These are phyloP conservation scores for Mycena floridula DNA, from an alignment of 768 basidiomycete species.

Conservation along the genomic window DNA sequence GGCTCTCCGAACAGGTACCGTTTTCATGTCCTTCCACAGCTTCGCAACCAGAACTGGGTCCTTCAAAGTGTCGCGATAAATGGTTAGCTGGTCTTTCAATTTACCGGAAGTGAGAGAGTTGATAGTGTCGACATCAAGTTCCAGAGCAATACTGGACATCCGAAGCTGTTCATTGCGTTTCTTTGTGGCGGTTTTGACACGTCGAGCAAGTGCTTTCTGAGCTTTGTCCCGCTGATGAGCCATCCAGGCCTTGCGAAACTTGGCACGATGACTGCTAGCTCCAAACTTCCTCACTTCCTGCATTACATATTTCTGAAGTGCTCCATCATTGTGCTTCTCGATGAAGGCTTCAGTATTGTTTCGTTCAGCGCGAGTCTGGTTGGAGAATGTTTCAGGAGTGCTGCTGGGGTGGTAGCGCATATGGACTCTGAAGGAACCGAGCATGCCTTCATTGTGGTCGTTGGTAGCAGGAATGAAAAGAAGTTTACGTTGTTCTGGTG, in stretches of 20 bases:
- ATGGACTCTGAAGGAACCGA: slow-evolving; percentile 7
- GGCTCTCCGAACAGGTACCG: too few species aligned
- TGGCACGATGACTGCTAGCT: slow-evolving; percentile 3
- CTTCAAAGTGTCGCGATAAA: slow-evolving; percentile 5
- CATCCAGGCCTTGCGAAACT: not conserved
- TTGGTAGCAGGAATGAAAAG: slow-evolving; percentile 14
- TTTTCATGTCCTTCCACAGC: too few species aligned
- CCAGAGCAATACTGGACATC: slow-evolving; percentile 4
- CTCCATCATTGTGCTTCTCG: slow-evolving; percentile 6
- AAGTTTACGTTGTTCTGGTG: slow-evolving; percentile 7
- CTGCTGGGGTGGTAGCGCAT: slow-evolving; percentile 2
- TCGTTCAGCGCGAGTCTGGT: slow-evolving; percentile 6
- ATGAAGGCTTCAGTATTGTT: slow-evolving; percentile 15
- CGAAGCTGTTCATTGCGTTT: slow-evolving; percentile 5
- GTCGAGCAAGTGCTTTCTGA: slow-evolving; percentile 2
- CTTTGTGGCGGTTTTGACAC: slow-evolving; percentile 2
- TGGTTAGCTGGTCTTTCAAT: slow-evolving; percentile 9
- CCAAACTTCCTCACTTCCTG: slow-evolving; percentile 6
- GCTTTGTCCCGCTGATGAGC: slow-evolving; percentile 2
- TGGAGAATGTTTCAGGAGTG: slow-evolving; percentile 7
- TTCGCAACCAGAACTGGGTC: slow-evolving; percentile 2
- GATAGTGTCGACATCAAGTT: slow-evolving; percentile 3
- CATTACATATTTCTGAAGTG: slow-evolving; percentile 9
- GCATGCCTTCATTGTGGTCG: slow-evolving; percentile 13
- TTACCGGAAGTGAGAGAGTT: slow-evolving; percentile 3